phyloP scores from a whole-genome alignment of 2,329 filamentous ascomycete genomes.

The Xenoacremonium recifei region DNA sequence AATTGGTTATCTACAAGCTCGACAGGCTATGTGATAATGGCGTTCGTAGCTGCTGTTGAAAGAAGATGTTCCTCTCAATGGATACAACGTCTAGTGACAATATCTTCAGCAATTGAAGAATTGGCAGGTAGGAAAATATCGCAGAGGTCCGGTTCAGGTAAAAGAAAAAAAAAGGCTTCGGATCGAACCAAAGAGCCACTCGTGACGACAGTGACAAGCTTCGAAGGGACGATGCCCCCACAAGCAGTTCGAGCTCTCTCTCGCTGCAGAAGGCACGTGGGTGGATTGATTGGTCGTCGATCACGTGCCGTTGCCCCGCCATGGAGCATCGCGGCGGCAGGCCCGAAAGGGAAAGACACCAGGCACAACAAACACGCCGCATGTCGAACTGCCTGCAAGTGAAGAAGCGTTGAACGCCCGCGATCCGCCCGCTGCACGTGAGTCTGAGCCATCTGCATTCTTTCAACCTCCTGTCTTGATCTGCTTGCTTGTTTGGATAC shows the following conservation, averaged over 20 bases:
- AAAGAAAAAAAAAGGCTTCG: neutral
- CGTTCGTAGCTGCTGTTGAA: too few species aligned
- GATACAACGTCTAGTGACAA: too few species aligned
- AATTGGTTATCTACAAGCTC: neutral
- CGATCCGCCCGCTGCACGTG: too few species aligned
- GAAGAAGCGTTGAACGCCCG: conserved; percentile 6
- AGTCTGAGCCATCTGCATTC: conserved; percentile 9
- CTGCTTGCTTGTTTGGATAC: conserved; percentile 6
- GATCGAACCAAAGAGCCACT: neutral
- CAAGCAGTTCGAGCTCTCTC: neutral
- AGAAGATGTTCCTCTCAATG: too few species aligned
- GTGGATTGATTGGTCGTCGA: conserved; percentile 26
- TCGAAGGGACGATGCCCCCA: conserved; percentile 12
- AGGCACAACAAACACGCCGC: conserved; percentile 18
- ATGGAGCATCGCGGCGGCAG: conserved; percentile 8
- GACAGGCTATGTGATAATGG: neutral
- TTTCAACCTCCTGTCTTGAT: conserved; percentile 6
- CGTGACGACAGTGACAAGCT: conserved; percentile 19
- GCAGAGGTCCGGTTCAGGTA: too few species aligned
- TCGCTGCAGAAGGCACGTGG: conserved; percentile 31
- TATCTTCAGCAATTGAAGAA: too few species aligned
- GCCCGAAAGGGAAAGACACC: conserved; percentile 28
- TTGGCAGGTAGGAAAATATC: too few species aligned
- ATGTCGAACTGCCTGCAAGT: conserved; percentile 10
- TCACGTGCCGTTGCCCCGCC: conserved; percentile 29